Base-by-base conservation (phyloP, 2,329 filamentous ascomycete species). In the Fragosphaeria purpurea region DNA sequence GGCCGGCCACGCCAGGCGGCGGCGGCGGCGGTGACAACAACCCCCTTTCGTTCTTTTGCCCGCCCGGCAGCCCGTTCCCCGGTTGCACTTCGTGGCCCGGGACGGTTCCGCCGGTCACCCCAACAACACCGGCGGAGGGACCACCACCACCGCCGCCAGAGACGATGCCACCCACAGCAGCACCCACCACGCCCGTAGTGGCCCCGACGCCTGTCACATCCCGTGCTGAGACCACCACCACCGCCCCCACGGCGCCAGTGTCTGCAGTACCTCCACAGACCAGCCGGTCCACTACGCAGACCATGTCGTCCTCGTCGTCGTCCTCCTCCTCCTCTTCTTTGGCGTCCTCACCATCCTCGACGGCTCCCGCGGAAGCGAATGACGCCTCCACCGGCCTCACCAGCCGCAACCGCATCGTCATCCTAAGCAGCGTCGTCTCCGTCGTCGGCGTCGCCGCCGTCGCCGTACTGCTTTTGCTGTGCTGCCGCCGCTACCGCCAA, bases 351-450 rank as follows among this genome's bases (percentile, higher is more conserved):
- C 7, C 37, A 4, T 13, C 4, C 5, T 41, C 35, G 22, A 41
- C 39, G 22, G 22, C 22, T 22, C 22, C 22, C 22, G 22, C 22
- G 22, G 22, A 22, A 22, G 22, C 22, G 22, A 22, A 22, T 12
- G 41, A 53, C 8, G 48, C 53, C 10, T 41, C 38, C 46, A 41
- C 48, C 37, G 53, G 53, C 35, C 51, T 48, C 44, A 55, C 55
- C 8, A 65, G 67, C 57, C 65, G 67, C 42, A 73, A 65, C 7
- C 64, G 75, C 33, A 68, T 75, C 53, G 75, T 80, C 55, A 67
- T 71, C 46, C 67, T 81, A 39, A 73, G 74, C 60, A 74, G 71
- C 8, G 65, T 71, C 2, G 58, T 73, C 34, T 71, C 71, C n/a
- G 68, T 75, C 43, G 66, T 76, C 2, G 71, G 66, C 8, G 57